phyloP scores from a whole-genome alignment of 2,329 filamentous ascomycete genomes.

The Cadophora malorum region DNA sequence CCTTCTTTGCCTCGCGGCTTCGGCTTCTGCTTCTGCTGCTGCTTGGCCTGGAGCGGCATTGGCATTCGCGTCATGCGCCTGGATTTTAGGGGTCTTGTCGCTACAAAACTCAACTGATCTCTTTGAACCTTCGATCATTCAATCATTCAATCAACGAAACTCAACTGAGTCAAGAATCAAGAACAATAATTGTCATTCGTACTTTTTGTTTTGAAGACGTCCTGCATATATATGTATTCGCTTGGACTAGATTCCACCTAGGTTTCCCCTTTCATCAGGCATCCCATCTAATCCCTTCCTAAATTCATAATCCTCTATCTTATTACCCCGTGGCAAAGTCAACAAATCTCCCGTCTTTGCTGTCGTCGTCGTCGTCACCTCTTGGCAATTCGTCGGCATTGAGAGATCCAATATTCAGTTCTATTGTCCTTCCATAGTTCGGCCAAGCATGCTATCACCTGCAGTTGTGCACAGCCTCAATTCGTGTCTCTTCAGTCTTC shows the following conservation, averaged over 20 bases:
- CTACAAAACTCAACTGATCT: slow-evolving; percentile 9
- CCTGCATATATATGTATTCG: not conserved
- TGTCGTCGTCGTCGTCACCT: slow-evolving; percentile 21
- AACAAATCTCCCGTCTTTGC: not conserved
- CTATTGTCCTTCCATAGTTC: not conserved
- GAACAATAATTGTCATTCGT: not conserved
- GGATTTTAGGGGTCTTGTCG: slow-evolving; percentile 10
- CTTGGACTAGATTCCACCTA: not conserved
- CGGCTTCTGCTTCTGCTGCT: slow-evolving; percentile 7
- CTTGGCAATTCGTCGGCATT: slow-evolving; percentile 16
- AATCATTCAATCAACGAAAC: not conserved
- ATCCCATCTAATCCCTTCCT: not conserved
- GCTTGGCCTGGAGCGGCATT: not conserved
- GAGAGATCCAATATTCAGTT: not conserved
- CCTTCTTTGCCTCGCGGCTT: slow-evolving; percentile 18
- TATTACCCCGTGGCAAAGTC: not conserved
- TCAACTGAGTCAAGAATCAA: not conserved
- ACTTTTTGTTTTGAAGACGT: not conserved
- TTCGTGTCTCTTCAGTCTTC: slow-evolving; percentile 3
- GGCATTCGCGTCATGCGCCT: slow-evolving; percentile 18
- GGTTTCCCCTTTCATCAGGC: not conserved
- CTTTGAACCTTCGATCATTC: not conserved
- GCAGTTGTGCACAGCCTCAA: slow-evolving; percentile 26
- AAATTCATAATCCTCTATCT: not conserved
- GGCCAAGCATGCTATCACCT: not conserved